Percentiles rank a stretch among this genome's conserved stretches.
Conservation (phyloP, 495 filamentous ascomycete genomes). For the Aspergillus indologenus region DNA sequence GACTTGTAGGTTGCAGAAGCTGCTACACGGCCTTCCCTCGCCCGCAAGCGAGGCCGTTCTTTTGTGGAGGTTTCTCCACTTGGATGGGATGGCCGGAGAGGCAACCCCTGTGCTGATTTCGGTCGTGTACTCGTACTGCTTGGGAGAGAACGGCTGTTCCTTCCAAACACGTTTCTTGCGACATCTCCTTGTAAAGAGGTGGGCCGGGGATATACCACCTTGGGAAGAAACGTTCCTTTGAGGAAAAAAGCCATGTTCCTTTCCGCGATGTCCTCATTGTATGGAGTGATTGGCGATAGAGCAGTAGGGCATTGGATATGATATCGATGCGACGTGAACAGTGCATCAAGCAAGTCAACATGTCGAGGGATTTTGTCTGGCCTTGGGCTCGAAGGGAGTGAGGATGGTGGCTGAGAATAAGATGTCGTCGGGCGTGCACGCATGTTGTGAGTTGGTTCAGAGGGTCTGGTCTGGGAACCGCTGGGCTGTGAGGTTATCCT, state of each 20-base stretch:
- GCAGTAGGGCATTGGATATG: conserved; percentile 21
- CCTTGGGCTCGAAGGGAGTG: conserved; percentile 17
- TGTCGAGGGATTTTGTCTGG: conserved; percentile 26
- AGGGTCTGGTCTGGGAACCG: no score
- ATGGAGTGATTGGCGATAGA: conserved; percentile 35
- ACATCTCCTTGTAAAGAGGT: conserved; percentile 46
- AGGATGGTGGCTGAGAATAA: conserved; percentile 24
- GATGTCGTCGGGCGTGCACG: conserved; percentile 29
- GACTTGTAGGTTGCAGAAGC: background rate
- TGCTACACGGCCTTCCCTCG: conserved; percentile 5
- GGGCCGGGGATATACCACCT: conserved; percentile 29
- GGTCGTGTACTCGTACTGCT: conserved; percentile 17
- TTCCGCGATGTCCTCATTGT: conserved; percentile 49
- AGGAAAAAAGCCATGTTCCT: conserved; percentile 45
- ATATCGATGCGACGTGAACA: conserved; percentile 31
- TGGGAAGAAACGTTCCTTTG: conserved; percentile 24
- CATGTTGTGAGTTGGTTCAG: conserved; percentile 9
- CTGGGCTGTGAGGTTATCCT: no score
- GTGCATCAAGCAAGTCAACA: conserved; percentile 43
- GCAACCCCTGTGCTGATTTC: conserved; percentile 21
- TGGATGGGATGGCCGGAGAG: conserved; percentile 12
- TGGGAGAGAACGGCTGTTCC: conserved; percentile 24
- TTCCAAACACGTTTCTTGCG: conserved; percentile 37
- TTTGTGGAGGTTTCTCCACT: background rate
- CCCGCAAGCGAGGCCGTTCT: conserved; percentile 8